Conservation (phyloP, 2,329 filamentous ascomycete species). For the Penicillium sp. region DNA sequence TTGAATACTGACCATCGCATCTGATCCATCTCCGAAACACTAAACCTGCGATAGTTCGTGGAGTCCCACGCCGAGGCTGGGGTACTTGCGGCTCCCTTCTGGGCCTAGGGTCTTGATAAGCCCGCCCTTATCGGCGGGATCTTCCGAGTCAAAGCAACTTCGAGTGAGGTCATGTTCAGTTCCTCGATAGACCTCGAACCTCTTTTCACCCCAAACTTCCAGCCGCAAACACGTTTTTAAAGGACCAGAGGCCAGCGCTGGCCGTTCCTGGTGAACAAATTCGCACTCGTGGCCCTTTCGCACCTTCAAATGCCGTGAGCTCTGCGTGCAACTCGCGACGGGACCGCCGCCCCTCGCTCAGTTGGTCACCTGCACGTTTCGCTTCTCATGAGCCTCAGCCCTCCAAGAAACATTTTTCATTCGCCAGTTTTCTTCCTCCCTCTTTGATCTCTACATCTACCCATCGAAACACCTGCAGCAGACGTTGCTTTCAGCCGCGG, state of each 20-base stretch:
- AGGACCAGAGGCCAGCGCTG: background rate
- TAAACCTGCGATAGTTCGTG: background rate
- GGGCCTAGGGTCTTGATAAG: slow-evolving; percentile 18
- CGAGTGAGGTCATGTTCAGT: slow-evolving; percentile 26
- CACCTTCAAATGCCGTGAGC: slow-evolving; percentile 17
- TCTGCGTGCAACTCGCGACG: slow-evolving; percentile 16
- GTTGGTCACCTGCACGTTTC: slow-evolving; percentile 11
- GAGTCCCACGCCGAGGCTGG: background rate
- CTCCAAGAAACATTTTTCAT: background rate
- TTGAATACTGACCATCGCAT: background rate
- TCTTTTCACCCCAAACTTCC: background rate
- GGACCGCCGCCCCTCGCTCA: slow-evolving; percentile 19
- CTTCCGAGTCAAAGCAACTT: slow-evolving; percentile 17
- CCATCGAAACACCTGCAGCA: too few species aligned
- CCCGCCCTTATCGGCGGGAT: slow-evolving; percentile 30
- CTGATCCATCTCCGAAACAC: background rate
- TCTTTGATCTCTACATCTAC: background rate
- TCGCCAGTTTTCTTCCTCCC: background rate
- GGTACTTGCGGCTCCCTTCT: background rate
- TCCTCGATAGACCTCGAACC: background rate
- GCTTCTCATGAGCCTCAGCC: slow-evolving; percentile 11
- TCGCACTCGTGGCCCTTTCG: background rate
- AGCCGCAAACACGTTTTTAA: background rate
- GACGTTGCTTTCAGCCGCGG: background rate
- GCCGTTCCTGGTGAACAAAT: background rate